Evolutionary conservation across 1,284 basidiomycete species (phyloP).

Genomic region (Microbotryum violaceum): DNA sequence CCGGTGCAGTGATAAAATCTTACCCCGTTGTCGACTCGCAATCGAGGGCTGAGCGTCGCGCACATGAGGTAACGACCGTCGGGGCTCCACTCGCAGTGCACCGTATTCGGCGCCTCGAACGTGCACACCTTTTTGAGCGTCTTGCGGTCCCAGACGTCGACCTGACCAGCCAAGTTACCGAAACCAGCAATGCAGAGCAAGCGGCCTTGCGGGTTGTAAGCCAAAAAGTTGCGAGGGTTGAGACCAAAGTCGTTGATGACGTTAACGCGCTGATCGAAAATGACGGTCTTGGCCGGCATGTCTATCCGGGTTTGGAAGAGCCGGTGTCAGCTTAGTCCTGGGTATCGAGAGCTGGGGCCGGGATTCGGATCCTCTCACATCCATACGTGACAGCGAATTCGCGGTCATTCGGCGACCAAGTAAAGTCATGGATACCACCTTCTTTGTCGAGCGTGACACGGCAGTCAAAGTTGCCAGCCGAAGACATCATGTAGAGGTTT

Average conservation of each 20-base stretch:
- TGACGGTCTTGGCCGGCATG: slow-evolving; percentile 88
- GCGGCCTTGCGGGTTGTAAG: slow-evolving; percentile 90
- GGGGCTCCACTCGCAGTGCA: slow-evolving; percentile 89
- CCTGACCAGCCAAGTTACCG: slow-evolving; percentile 88
- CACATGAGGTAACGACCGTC: slow-evolving; percentile 89
- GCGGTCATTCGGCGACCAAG: slow-evolving; percentile 86
- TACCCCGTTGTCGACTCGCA: slow-evolving; percentile 94
- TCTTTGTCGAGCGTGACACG: slow-evolving; percentile 86
- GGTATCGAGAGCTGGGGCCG: neutral
- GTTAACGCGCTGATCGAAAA: slow-evolving; percentile 86
- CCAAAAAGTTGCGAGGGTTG: slow-evolving; percentile 81
- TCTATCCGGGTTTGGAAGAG: slow-evolving; percentile 45
- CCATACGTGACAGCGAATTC: slow-evolving; percentile 96
- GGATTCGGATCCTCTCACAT: slow-evolving; percentile 49
- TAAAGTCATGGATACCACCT: slow-evolving; percentile 92
- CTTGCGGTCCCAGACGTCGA: slow-evolving; percentile 85
- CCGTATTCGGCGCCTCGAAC: slow-evolving; percentile 89
- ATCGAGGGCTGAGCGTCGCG: slow-evolving; percentile 82
- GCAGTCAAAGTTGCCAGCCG: slow-evolving; percentile 94
- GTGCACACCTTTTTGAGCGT: slow-evolving; percentile 72
- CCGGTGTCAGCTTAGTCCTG: neutral
- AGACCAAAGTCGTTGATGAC: slow-evolving; percentile 84
- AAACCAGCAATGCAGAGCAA: slow-evolving; percentile 87
- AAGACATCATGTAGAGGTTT: slow-evolving; percentile 82
- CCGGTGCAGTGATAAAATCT: slow-evolving; percentile 93